Evolutionary conservation across 768 basidiomycete genomes (phyloP).

Genomic region (Mycena latifolia): DNA sequence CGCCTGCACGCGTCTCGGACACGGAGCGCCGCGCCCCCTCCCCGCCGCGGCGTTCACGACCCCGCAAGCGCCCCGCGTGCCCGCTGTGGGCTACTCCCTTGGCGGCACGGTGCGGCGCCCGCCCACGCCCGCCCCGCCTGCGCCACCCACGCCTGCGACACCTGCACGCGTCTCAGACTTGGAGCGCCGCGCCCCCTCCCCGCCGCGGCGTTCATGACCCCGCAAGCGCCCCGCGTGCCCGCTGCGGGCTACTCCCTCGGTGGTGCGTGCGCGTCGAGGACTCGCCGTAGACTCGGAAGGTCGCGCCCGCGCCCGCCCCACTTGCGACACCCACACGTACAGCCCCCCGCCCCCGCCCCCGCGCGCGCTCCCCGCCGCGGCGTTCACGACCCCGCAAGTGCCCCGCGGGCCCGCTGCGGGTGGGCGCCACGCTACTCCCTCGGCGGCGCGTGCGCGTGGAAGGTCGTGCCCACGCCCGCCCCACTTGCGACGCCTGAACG

Average conservation of each 20-base stretch:
- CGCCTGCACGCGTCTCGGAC: constrained; percentile 10
- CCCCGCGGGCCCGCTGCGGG: background rate
- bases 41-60: constrained; percentile 36
- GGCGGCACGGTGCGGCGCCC: constrained; percentile 35
- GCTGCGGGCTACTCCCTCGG: constrained; percentile 28
- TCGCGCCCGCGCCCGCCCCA: constrained; percentile 46
- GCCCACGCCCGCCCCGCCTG: no score
- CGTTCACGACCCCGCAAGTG: constrained; percentile 35
- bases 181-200: constrained; percentile 21
- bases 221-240: constrained; percentile 18
- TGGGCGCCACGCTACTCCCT: no score
- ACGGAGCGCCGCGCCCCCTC: constrained; percentile 21
- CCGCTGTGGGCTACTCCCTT: constrained; percentile 22
- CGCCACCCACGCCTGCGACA: background rate
- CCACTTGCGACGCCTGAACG: constrained; percentile 41
- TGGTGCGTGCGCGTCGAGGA: constrained; percentile 33
- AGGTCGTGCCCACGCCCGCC: constrained; percentile 46
- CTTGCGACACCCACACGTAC: constrained; percentile 45
- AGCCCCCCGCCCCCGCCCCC: no score
- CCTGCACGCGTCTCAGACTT: constrained; percentile 12
- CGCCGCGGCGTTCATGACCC: constrained; percentile 35
- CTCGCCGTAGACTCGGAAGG: constrained; percentile 35
- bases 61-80: constrained; percentile 21
- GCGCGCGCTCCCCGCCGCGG: constrained; percentile 24
- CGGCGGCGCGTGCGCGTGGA: constrained; percentile 35